Conservation (phyloP, 306 rosid species). For the Acacia crassicarpa region DNA sequence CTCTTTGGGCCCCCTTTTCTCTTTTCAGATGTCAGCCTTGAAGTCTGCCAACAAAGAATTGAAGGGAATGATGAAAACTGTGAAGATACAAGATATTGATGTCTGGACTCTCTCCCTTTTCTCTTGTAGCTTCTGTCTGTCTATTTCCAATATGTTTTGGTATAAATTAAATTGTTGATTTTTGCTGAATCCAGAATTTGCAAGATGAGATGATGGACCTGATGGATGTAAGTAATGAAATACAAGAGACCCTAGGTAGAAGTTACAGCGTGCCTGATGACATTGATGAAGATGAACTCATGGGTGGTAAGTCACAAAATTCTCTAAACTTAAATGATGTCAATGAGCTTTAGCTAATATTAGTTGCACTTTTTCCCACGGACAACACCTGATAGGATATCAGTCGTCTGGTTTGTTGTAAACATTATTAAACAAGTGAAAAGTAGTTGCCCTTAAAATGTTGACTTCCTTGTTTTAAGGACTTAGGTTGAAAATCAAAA, state of each 20-base stretch:
- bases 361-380: background rate
- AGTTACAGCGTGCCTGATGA: conserved; percentile 97
- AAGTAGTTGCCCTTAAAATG: conserved; percentile 6
- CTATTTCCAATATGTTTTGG: conserved; percentile 3
- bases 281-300: conserved; percentile 92
- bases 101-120: conserved; percentile 50
- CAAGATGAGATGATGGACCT: conserved; percentile 99
- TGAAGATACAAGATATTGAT: conserved; percentile 93
- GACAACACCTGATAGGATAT: background rate
- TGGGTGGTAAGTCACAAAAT: conserved; percentile 78
- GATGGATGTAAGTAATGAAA: conserved; percentile 94
- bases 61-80: conserved; percentile 99
- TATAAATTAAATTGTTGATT: conserved; percentile 16
- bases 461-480: conserved; percentile 7
- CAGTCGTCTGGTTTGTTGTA: background rate
- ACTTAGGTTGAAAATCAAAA: background rate
- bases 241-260: conserved; percentile 94
- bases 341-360: background rate
- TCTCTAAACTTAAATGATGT: conserved; percentile 6
- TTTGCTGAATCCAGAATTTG: conserved; percentile 58
- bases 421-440: background rate
- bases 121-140: conserved; percentile 27
- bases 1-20: conserved; percentile 10
- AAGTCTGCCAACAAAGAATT: conserved; percentile 96
- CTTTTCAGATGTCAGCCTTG: conserved; percentile 82